Evolutionary conservation across 805 yeast species (phyloP).

Genomic region (Kodamaea kaohsiungensis): DNA sequence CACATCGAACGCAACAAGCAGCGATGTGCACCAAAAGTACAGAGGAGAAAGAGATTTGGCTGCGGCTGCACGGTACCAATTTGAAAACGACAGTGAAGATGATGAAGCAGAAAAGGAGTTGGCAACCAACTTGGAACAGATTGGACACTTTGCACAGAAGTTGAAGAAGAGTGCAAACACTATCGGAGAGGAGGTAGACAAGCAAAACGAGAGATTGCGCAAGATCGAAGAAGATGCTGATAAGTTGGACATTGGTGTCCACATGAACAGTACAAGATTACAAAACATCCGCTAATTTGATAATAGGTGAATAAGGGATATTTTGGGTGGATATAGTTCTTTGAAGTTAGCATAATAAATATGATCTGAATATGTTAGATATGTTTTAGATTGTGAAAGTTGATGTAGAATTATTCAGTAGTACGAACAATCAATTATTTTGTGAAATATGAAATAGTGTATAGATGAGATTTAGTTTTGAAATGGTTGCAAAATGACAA

Average conservation of each 20-base stretch:
- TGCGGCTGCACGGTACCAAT: slow-evolving; percentile 70
- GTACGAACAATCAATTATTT: too few species aligned
- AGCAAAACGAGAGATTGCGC: slow-evolving; percentile 73
- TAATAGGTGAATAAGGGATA: slow-evolving; percentile 5
- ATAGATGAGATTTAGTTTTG: too few species aligned
- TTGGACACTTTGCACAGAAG: slow-evolving; percentile 65
- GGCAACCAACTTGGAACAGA: slow-evolving; percentile 78
- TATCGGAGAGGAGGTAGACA: slow-evolving; percentile 73
- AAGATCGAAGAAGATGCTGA: slow-evolving; percentile 84
- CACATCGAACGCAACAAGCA: slow-evolving; percentile 38
- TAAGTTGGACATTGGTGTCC: slow-evolving; percentile 78
- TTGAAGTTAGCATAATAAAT: too few species aligned
- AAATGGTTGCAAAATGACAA: not conserved
- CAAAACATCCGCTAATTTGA: slow-evolving; percentile 46
- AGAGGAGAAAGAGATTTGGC: slow-evolving; percentile 52
- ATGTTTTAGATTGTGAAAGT: too few species aligned
- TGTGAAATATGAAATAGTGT: too few species aligned
- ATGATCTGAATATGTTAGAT: too few species aligned
- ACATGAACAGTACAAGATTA: slow-evolving; percentile 70
- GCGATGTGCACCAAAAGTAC: slow-evolving; percentile 46
- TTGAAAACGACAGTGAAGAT: slow-evolving; percentile 90
- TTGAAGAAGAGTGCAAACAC: slow-evolving; percentile 72
- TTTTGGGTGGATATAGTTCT: too few species aligned
- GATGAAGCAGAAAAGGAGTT: slow-evolving; percentile 89
- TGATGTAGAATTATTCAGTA: too few species aligned